Base-by-base conservation (phyloP, 2,329 filamentous ascomycete genomes). In the Daldinia sp. region DNA sequence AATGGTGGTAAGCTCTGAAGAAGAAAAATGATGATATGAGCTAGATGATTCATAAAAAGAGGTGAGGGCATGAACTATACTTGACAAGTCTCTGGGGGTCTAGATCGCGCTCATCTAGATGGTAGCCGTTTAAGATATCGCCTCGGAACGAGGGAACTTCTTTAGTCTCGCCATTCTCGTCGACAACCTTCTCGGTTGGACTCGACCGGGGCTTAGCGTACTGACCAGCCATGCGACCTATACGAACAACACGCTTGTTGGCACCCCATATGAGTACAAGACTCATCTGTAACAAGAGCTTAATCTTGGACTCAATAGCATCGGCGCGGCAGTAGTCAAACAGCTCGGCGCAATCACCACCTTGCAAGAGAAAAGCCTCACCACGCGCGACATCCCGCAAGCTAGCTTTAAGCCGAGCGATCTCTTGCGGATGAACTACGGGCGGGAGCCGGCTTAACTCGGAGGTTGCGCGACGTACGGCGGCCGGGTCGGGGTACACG, bases 231-330 rank as follows among this genome's bases (percentile, higher is more conserved):
- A 98, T 97, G 63, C 95, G 88, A 13, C 93, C 95, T 73, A 99
- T 96, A 70, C 95, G 88, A 48, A 99, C 93, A 3, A 99, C 93
- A 4, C 92, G 91, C 79, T 88, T 88, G 78, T 85, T 83, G 61
- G 84, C 84, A 70, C 92, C 95, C 90, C 94, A 97, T 76, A 98
- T 94, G 63, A 99, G 83, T 1, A 99, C 92, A 70, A 99, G 81
- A 68, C 92, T 96, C 94, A 99, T 98, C 80, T 99, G 95, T 62
- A 99, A 82, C 27, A 99, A 85, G 23, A 99, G 86, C 80, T 98
- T 98, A 78, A 98, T 93, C 83, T 98, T 99, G 66, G 92, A 90
- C 79, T 98, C 93, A 70, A 99, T 97, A 68, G 91, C 90, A 11
- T 86, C 85, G 76, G 93, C 90, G 71, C 91, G 89, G 78, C 95